Percentiles rank a stretch among this genome's conserved stretches.
phyloP scores from a whole-genome alignment of 352 stramenopile species.

The Pythium biforme region DNA sequence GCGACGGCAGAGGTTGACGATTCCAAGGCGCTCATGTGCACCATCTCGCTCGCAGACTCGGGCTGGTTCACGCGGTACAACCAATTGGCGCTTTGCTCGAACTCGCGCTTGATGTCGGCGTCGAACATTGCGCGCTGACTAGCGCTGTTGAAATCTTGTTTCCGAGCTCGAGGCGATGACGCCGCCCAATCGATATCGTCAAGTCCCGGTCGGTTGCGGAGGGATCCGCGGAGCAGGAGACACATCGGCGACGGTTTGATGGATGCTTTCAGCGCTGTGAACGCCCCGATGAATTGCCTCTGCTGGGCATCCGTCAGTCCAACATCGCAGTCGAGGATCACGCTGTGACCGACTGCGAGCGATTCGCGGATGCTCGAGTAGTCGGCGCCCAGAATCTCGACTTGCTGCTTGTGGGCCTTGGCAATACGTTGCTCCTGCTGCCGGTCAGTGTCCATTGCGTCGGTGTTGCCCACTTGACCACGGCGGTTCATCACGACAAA shows the following conservation, averaged over 20 bases:
- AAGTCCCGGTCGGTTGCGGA: slow-evolving; percentile 43
- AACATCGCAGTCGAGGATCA: slow-evolving; percentile 80
- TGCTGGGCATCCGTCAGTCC: slow-evolving; percentile 61
- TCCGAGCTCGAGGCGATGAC: slow-evolving; percentile 2
- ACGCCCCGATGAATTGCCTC: slow-evolving; percentile 54
- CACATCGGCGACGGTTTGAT: slow-evolving; percentile 63
- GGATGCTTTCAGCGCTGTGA: slow-evolving; percentile 63
- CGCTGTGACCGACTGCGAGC: slow-evolving; percentile 47
- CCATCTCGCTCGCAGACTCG: slow-evolving; percentile 31
- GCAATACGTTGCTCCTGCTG: background rate
- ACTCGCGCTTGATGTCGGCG: slow-evolving; percentile 43
- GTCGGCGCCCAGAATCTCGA: slow-evolving; percentile 27
- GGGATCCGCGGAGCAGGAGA: slow-evolving; percentile 53
- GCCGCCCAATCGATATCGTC: background rate
- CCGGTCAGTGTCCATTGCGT: background rate
- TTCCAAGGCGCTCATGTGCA: slow-evolving; percentile 15
- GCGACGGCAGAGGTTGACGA: slow-evolving; percentile 1
- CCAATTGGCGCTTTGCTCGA: slow-evolving; percentile 41
- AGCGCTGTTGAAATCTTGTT: background rate
- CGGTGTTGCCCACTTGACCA: too few relatives aligned
- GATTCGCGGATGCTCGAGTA: slow-evolving; percentile 25
- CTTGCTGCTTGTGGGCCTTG: slow-evolving; percentile 17
- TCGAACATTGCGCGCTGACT: slow-evolving; percentile 33
- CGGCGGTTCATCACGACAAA: slow-evolving; percentile 69
- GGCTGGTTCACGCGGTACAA: slow-evolving; percentile 27